Conservation (phyloP, 768 basidiomycete species). For the Mycena polygramma region DNA sequence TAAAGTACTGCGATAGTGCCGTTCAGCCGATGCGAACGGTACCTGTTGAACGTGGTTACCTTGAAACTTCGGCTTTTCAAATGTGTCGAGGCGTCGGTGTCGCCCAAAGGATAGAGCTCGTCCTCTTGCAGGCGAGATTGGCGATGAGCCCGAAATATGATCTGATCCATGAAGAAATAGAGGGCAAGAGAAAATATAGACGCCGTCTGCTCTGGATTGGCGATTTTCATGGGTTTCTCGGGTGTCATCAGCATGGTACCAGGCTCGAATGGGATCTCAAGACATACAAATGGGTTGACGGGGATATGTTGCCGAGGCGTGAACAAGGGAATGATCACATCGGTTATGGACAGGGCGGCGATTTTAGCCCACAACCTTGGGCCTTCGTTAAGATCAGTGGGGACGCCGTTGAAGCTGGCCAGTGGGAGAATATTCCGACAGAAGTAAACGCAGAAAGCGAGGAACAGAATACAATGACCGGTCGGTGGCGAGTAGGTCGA, state of each 20-base stretch:
- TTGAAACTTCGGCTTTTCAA: slow-evolving; percentile 46
- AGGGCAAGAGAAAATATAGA: slow-evolving; percentile 58
- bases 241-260: background rate
- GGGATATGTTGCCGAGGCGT: slow-evolving; percentile 67
- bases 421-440: slow-evolving; percentile 73
- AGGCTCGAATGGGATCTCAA: background rate
- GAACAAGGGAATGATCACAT: slow-evolving; percentile 64
- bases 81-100: slow-evolving; percentile 59
- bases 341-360: slow-evolving; percentile 56
- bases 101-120: slow-evolving; percentile 71
- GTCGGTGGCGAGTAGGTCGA: slow-evolving; percentile 50
- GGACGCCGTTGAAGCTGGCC: slow-evolving; percentile 60
- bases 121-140: slow-evolving; percentile 60
- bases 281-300: slow-evolving; percentile 59
- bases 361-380: slow-evolving; percentile 48
- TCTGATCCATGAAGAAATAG: slow-evolving; percentile 67
- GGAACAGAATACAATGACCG: slow-evolving; percentile 49
- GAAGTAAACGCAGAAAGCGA: slow-evolving; percentile 56
- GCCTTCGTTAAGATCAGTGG: background rate
- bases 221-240: background rate
- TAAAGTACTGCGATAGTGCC: slow-evolving; percentile 19
- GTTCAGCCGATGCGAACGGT: slow-evolving; percentile 7
- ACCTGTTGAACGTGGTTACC: slow-evolving; percentile 44
- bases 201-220: slow-evolving; percentile 63
- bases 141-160: slow-evolving; percentile 59